Conservation (phyloP, 768 basidiomycete species). For the Rossbeevera mucosa region DNA sequence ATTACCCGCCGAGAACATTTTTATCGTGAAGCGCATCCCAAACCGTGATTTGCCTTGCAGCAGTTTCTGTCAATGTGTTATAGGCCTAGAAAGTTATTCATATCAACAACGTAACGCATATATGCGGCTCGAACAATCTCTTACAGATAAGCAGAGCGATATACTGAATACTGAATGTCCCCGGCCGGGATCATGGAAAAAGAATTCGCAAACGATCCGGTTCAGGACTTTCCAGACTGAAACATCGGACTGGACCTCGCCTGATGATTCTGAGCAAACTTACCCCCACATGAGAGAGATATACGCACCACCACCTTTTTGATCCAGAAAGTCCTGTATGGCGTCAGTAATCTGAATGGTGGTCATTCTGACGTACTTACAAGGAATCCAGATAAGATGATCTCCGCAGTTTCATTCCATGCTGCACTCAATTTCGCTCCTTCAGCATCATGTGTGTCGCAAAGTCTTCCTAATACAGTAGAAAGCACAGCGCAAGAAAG, state of each 20-base stretch:
- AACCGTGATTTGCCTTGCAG: conserved; percentile 38
- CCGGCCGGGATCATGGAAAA: conserved; percentile 27
- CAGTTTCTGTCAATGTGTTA: conserved; percentile 47
- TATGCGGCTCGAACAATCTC: conserved; percentile 16
- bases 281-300: neutral
- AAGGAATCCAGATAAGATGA: conserved; percentile 51
- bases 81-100: conserved; percentile 42
- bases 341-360: conserved; percentile 13
- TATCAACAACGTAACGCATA: conserved; percentile 24
- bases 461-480: conserved; percentile 37
- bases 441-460: conserved; percentile 18
- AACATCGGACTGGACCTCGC: conserved; percentile 17
- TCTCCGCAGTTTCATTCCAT: conserved; percentile 46
- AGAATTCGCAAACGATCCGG: conserved; percentile 35
- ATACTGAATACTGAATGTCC: conserved; percentile 19
- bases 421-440: conserved; percentile 20
- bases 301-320: conserved; percentile 17
- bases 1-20: conserved; percentile 47
- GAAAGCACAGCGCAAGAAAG: conserved; percentile 40
- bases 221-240: conserved; percentile 27
- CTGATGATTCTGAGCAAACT: conserved; percentile 10
- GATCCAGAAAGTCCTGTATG: conserved; percentile 23
- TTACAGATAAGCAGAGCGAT: conserved; percentile 24
- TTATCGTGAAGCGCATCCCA: conserved; percentile 43
- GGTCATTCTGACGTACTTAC: conserved; percentile 26